Evolutionary conservation across 345 rosid genomes (phyloP).

Genomic region (Balakata baccata): DNA sequence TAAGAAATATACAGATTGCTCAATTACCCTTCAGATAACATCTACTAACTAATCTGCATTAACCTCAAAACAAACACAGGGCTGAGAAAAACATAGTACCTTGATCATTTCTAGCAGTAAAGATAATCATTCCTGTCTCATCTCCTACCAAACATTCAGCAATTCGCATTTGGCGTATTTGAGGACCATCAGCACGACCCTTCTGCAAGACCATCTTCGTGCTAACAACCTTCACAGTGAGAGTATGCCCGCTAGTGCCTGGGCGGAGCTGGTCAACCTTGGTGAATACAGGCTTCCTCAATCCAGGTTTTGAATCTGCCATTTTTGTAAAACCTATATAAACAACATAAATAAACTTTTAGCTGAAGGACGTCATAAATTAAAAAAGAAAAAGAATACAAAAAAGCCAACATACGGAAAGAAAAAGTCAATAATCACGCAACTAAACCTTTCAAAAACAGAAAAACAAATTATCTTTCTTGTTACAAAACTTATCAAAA

Average conservation of each 20-base stretch:
- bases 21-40: not conserved
- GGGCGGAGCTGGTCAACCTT: slow-evolving; percentile 88
- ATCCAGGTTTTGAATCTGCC: slow-evolving; percentile 70
- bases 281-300: slow-evolving; percentile 78
- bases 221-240: slow-evolving; percentile 72
- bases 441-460: not conserved
- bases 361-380: not conserved
- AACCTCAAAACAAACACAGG: not conserved
- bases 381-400: no score
- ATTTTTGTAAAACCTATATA: slow-evolving; percentile 36
- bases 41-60: not conserved
- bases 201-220: slow-evolving; percentile 73
- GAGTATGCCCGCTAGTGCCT: slow-evolving; percentile 75
- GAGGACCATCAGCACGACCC: slow-evolving; percentile 71
- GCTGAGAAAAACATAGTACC: slow-evolving; percentile 31
- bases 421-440: not conserved
- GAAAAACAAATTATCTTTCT: not conserved
- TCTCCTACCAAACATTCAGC: slow-evolving; percentile 93
- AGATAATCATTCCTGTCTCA: slow-evolving; percentile 81
- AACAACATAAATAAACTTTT: slow-evolving; percentile 3
- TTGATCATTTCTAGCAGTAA: slow-evolving; percentile 92
- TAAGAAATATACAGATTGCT: not conserved
- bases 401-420: not conserved
- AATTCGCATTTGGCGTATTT: slow-evolving; percentile 66
- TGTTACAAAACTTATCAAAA: not conserved